Conservation (phyloP, 192 early-diverging fungal genomes). For the Endogone sp. region DNA sequence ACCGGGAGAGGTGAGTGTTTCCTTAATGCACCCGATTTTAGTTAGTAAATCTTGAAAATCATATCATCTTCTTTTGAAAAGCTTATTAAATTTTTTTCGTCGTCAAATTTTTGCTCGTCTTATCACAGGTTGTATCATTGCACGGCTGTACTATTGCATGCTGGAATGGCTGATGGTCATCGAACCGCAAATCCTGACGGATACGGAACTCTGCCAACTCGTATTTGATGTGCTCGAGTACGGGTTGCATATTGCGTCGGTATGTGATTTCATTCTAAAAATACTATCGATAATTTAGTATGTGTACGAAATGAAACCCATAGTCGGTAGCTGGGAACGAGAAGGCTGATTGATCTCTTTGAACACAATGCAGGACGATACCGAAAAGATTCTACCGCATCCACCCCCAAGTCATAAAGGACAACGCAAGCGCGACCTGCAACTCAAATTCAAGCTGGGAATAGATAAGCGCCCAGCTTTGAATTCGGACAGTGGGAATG, state of each 20-base stretch:
- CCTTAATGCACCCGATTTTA: neutral
- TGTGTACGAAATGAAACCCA: too few relatives aligned
- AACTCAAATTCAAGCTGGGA: slow-evolving; percentile 25
- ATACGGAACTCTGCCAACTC: slow-evolving; percentile 55
- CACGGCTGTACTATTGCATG: slow-evolving; percentile 63
- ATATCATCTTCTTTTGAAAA: too few relatives aligned
- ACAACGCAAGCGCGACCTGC: slow-evolving; percentile 10
- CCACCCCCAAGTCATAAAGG: slow-evolving; percentile 9
- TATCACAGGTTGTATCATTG: slow-evolving; percentile 48
- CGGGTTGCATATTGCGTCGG: slow-evolving; percentile 21
- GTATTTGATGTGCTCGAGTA: slow-evolving; percentile 71
- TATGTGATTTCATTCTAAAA: slow-evolving; percentile 6
- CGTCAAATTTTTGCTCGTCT: slow-evolving; percentile 5
- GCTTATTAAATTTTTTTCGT: too few relatives aligned
- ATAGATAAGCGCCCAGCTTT: slow-evolving; percentile 20
- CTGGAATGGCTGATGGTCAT: slow-evolving; percentile 75
- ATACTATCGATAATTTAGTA: too few relatives aligned
- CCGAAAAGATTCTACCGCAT: slow-evolving; percentile 27
- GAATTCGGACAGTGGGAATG: slow-evolving; percentile 9
- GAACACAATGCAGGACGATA: slow-evolving; percentile 16
- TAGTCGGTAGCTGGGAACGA: too few relatives aligned
- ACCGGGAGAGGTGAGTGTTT: slow-evolving; percentile 30
- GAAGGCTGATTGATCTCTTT: too few relatives aligned
- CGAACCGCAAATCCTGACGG: slow-evolving; percentile 52
- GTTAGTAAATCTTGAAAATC: neutral